A percentile compares a stretch with the other conserved stretches of the same genome.
These are phyloP conservation scores for Xylariaceae sp. DNA, from an alignment of 2,329 filamentous ascomycete genomes.

Conservation along the genomic window DNA sequence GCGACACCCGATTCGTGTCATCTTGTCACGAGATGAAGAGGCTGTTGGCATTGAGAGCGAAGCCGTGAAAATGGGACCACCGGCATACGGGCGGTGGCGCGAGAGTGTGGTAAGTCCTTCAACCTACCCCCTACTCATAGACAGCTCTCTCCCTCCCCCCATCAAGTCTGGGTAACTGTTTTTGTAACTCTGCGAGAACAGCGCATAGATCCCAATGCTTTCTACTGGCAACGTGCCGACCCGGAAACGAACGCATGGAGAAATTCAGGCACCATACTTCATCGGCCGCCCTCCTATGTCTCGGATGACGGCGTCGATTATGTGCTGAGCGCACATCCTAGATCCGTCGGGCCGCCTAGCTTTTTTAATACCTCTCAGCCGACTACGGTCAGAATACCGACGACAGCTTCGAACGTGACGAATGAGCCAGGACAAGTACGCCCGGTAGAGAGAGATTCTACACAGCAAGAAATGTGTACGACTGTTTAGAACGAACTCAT, in stretches of 20 bases:
- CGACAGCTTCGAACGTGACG: constrained; percentile 43
- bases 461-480: background rate
- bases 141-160: background rate
- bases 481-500: background rate
- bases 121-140: background rate
- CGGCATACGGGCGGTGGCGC: constrained; percentile 81
- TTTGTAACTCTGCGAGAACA: constrained; percentile 30
- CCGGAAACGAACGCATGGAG: background rate
- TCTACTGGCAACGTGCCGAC: constrained; percentile 72
- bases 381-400: constrained; percentile 36
- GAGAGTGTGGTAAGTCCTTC: constrained; percentile 65
- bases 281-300: constrained; percentile 67
- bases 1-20: constrained; percentile 67
- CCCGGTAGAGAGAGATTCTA: constrained; percentile 40
- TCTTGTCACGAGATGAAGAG: constrained; percentile 70
- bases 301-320: constrained; percentile 72
- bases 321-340: constrained; percentile 60
- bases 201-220: constrained; percentile 72
- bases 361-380: constrained; percentile 15
- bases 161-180: background rate
- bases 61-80: constrained; percentile 58
- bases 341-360: constrained; percentile 45
- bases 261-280: constrained; percentile 26
- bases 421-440: constrained; percentile 43
- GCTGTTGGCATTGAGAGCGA: constrained; percentile 52